Evolutionary conservation across 2,329 filamentous ascomycete species (phyloP), one percentile per base, ranked within the genome.

Genomic region (Aspergillus carbonarius): DNA sequence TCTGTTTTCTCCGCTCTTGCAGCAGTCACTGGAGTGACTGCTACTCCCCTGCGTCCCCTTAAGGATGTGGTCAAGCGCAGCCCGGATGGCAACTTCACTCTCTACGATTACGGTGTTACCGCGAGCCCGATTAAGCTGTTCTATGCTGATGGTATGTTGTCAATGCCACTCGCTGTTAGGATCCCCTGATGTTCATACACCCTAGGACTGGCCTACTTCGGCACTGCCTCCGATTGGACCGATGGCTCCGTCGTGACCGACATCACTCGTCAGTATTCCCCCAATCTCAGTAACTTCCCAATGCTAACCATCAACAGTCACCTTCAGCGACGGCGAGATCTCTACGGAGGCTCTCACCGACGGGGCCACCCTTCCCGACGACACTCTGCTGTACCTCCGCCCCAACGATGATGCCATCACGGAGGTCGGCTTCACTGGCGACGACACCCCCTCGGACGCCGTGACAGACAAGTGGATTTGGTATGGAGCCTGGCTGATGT

Each of bases 121-220:
- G 9, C 44, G 3, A n/a, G 27, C 1, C 15, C 25, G 7, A 15
- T 48, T n/a, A 48, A 48, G n/a, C n/a, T 48, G 9, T 48, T 48
- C 44, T 48, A 48, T 25, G 44, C 44, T 1, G 44, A 48, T 17
- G 44, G 44, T 47, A n/a, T n/a, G n/a, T n/a, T n/a, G n/a, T n/a
- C n/a, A n/a, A 25, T 12, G 4, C 13, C 18, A 20, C 8, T 20
- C n/a, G n/a, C 8, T 20, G 10, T 4, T 46, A 1, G 2, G 4
- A n/a, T 4, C 23, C 18, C 5, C 23, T 23, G 27, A 46, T 15
- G 12, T 1, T n/a, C 5, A 25, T 46, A 4, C 12, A 10, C 1
- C 9, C n/a, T n/a, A 46, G 44, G 44, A 32, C 44, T 48, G 0
- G 44, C 44, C 44, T 48, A 48, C 44, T 48, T 48, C 9, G 44